Base-by-base conservation (phyloP, 768 basidiomycete species). In the Xanthoconium stramineum region DNA sequence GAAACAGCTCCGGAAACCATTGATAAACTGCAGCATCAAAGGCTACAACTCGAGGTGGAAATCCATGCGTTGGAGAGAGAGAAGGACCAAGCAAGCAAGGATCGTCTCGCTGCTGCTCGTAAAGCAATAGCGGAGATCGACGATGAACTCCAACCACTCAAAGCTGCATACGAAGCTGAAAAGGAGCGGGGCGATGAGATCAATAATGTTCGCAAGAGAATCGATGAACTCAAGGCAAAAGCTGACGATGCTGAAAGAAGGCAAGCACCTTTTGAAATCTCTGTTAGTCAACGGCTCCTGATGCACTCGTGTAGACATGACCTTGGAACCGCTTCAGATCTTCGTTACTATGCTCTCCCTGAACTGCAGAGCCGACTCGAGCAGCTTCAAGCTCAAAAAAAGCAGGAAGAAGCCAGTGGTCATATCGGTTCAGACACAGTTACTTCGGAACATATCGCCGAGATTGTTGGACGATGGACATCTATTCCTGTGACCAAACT, bases 1-100 rank as follows among this genome's bases (percentile, higher is more conserved):
- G 96, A 99, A 75, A 98, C 94, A 0, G 84, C 90, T 56, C 96
- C 96, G 0, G 96, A 98, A 73, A 88, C 82, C 4, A 90, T 98
- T 64, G 96, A 98, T 74, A 86, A 87, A 61, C 79, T 98, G 17
- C 91, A 96, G 67, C 85, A 94, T 19, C 81, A 80, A 50, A 94
- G 91, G 70, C 82, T 98, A 33, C 91, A 96, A 67, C 80, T 98
- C 30, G 91, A 98, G 66, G 86, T 98, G 19, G 96, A 97, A 68
- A 89, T 97, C 20, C 94, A 97, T 68, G 96, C 96, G 11, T 76
- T 98, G 50, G 91, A 94, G 68, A 83, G 94, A 46, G 94, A 97
- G 71, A 95, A 93, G 70, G 94, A 97, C 57, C 69, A 83, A 6
- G 89, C 91, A 6, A 94, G 91, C 65, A 90, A 91, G 71, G 92